Evolutionary conservation across 2,329 filamentous ascomycete species (phyloP).

Genomic region (Aspergillus sojae): DNA sequence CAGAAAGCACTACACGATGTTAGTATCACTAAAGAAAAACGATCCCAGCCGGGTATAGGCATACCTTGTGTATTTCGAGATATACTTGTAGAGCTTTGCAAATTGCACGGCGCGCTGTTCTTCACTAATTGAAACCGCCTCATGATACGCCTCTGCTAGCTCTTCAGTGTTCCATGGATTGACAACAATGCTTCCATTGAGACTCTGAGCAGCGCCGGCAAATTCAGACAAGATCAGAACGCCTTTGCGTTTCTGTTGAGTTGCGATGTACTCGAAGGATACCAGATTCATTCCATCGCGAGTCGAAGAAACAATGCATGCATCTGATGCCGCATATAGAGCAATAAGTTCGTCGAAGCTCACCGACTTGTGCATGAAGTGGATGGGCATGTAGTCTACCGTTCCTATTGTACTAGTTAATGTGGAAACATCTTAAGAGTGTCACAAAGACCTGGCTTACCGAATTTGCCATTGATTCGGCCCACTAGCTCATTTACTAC

Average conservation of each 20-base stretch:
- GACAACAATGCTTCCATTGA: constrained; percentile 87
- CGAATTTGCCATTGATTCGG: constrained; percentile 92
- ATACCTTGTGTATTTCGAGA: constrained; percentile 87
- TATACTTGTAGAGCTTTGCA: constrained; percentile 85
- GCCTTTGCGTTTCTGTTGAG: constrained; percentile 82
- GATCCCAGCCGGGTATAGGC: constrained; percentile 10
- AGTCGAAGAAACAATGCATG: constrained; percentile 85
- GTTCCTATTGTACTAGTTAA: constrained; percentile 57
- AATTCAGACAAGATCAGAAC: constrained; percentile 94
- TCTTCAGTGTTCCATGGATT: constrained; percentile 98
- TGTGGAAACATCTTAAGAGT: not conserved
- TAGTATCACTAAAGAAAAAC: not conserved
- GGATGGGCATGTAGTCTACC: constrained; percentile 96
- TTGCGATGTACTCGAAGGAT: constrained; percentile 94
- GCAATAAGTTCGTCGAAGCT: constrained; percentile 89
- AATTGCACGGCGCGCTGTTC: constrained; percentile 83
- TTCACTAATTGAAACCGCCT: constrained; percentile 89
- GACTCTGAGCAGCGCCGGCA: constrained; percentile 85
- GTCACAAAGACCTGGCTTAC: constrained; percentile 35
- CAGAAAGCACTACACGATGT: constrained; percentile 70
- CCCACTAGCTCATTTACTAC: constrained; percentile 95
- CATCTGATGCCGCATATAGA: constrained; percentile 84
- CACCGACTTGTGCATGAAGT: constrained; percentile 94
- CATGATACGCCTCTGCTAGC: constrained; percentile 86
- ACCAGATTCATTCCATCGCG: constrained; percentile 97